Percentiles rank a stretch among this genome's conserved stretches.
phyloP scores from a whole-genome alignment of 1,284 basidiomycete genomes.

The Leccinum subrobustum region DNA sequence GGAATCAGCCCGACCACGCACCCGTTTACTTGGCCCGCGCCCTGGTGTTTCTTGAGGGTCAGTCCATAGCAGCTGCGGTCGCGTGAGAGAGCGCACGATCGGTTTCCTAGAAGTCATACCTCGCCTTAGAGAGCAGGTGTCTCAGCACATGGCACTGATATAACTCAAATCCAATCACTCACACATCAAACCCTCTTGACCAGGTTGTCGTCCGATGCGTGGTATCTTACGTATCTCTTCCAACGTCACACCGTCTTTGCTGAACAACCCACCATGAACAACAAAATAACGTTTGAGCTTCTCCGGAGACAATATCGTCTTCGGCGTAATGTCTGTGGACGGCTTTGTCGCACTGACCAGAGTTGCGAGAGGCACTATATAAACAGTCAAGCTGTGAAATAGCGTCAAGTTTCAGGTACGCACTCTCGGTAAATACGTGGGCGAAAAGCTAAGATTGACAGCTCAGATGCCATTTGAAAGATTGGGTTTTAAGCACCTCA shows the following conservation, averaged over 20 bases:
- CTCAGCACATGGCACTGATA: constrained; percentile 9
- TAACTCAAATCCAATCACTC: constrained; percentile 31
- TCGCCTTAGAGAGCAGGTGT: constrained; percentile 43
- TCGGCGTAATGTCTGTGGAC: constrained; percentile 44
- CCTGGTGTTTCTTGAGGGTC: constrained; percentile 91
- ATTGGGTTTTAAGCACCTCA: constrained; percentile 24
- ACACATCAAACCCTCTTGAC: constrained; percentile 96
- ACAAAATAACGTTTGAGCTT: constrained; percentile 92
- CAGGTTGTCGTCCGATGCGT: constrained; percentile 88
- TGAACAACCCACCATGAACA: constrained; percentile 95
- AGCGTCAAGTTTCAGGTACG: constrained; percentile 29
- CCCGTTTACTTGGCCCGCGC: constrained; percentile 95
- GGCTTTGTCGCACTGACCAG: constrained; percentile 74
- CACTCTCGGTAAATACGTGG: constrained; percentile 86
- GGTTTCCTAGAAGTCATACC: constrained; percentile 37
- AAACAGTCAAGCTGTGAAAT: constrained; percentile 6
- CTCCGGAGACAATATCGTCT: constrained; percentile 76
- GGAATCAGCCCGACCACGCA: constrained; percentile 35
- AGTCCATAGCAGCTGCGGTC: constrained; percentile 76
- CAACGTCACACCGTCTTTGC: constrained; percentile 89
- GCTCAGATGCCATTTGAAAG: constrained; percentile 12
- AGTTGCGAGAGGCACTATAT: constrained; percentile 85
- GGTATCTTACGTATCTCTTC: constrained; percentile 90
- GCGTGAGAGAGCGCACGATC: constrained; percentile 9
- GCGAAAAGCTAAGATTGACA: constrained; percentile 70